Evolutionary conservation across 2,329 filamentous ascomycete species (phyloP).

Genomic region (Penicillium thymicola): DNA sequence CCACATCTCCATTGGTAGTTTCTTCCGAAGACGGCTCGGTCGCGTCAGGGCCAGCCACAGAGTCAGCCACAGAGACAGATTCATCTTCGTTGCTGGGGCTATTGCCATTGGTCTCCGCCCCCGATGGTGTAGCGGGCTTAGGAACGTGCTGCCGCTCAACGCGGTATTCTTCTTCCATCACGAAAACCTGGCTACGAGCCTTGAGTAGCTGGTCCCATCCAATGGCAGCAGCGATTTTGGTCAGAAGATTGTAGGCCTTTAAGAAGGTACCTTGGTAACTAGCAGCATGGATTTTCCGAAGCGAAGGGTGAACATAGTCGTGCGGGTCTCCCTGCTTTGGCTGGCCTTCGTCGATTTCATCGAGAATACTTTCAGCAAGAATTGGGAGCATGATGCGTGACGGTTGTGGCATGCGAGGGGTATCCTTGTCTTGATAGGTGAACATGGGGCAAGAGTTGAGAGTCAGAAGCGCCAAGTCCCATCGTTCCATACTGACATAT

Average conservation of each 20-base stretch:
- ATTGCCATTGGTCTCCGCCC: constrained; percentile 38
- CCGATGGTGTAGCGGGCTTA: constrained; percentile 73
- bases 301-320: constrained; percentile 81
- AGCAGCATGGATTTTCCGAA: constrained; percentile 81
- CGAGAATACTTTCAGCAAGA: constrained; percentile 81
- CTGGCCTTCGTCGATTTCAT: constrained; percentile 93
- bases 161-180: constrained; percentile 99
- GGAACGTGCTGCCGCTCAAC: constrained; percentile 61
- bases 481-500: constrained; percentile 90
- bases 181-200: constrained; percentile 94
- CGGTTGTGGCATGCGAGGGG: constrained; percentile 89
- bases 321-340: constrained; percentile 67
- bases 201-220: constrained; percentile 96
- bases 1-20: constrained; percentile 32
- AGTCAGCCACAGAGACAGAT: constrained; percentile 25
- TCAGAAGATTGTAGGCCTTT: constrained; percentile 89
- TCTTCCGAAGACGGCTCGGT: constrained; percentile 24
- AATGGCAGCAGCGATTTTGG: constrained; percentile 93
- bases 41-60: constrained; percentile 18
- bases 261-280: constrained; percentile 93
- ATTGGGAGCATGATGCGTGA: constrained; percentile 83
- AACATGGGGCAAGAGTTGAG: constrained; percentile 99
- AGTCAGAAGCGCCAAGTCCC: constrained; percentile 91
- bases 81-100: constrained; percentile 25
- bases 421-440: constrained; percentile 98